Percentiles rank a stretch among this genome's conserved stretches.
Conservation (phyloP, 192 early-diverging fungal species). For the Coemansia sp. region DNA sequence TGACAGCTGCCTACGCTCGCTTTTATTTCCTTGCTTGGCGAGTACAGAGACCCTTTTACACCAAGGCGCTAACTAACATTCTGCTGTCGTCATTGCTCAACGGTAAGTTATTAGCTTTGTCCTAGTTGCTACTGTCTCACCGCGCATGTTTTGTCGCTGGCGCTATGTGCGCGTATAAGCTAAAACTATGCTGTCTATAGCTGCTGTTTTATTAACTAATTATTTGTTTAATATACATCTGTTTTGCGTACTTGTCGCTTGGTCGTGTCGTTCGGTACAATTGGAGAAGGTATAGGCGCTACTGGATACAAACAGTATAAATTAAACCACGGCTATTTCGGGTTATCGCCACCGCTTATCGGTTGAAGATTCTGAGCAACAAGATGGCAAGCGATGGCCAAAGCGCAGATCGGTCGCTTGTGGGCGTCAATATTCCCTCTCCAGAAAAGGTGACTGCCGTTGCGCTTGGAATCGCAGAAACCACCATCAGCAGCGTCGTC, state of each 20-base stretch:
- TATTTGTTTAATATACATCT: slow-evolving; percentile 6
- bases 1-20: background rate
- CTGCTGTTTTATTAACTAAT: slow-evolving; percentile 1
- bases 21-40: background rate
- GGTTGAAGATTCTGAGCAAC: background rate
- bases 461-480: slow-evolving; percentile 7
- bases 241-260: background rate
- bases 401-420: slow-evolving; percentile 13
- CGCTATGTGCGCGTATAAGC: background rate
- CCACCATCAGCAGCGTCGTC: background rate
- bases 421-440: slow-evolving; percentile 31
- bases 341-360: background rate
- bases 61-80: too few relatives aligned
- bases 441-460: slow-evolving; percentile 35
- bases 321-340: background rate
- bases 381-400: slow-evolving; percentile 39
- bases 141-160: background rate
- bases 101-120: too few relatives aligned
- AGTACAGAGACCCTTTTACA: too few relatives aligned
- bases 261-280: background rate
- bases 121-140: background rate
- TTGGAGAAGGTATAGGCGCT: background rate
- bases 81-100: too few relatives aligned
- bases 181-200: background rate
- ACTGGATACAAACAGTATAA: background rate